Base-by-base conservation (phyloP, 805 yeast genomes). In the Candida vaughaniae region DNA sequence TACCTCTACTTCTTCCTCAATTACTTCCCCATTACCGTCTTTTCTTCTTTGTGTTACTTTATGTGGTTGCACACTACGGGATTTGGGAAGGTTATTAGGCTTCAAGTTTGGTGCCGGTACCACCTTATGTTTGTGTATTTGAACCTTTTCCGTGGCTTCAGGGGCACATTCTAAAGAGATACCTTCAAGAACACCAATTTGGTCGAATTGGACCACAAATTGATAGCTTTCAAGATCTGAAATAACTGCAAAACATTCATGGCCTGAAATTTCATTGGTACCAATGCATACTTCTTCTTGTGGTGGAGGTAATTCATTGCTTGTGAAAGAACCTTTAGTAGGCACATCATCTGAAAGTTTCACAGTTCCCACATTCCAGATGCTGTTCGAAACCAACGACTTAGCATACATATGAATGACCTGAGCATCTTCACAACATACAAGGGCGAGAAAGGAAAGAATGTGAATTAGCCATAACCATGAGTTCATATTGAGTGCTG, bases 71-170 rank as follows among this genome's bases (percentile, higher is more conserved):
- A 16, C 29, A 18, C 22, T 16, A 19, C 25, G 31, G 35, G 42
- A 29, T 36, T 40, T 33, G 18, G 33, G 40, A 9, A 29, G 38
- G 8, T 33, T 45, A 16, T 37, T 29, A 16, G 69, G 64, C 16
- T 45, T 43, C 41, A 62, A 43, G 38, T 60, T 62, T 5, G 72
- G 70, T 23, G 25, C 33, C 4, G 63, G 60, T 18, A 30, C 26
- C 11, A 28, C 16, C 12, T 25, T 29, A 14, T 28, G 22, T 29
- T 22, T 37, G 17, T 31, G 28, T 19, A 31, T 26, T 18, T 16
- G 16, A 10, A 36, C 31, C 18, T 25, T 14, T 2, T 12, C 9
- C 2, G 35, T 16, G 12, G 2, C n/a, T 22, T 16, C 14, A 8
- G 19, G 20, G 16, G n/a, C 16, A 19, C 30, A n/a, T 7, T 15